Conservation (phyloP, 345 rosid genomes). For the Gossypium anomalum region DNA sequence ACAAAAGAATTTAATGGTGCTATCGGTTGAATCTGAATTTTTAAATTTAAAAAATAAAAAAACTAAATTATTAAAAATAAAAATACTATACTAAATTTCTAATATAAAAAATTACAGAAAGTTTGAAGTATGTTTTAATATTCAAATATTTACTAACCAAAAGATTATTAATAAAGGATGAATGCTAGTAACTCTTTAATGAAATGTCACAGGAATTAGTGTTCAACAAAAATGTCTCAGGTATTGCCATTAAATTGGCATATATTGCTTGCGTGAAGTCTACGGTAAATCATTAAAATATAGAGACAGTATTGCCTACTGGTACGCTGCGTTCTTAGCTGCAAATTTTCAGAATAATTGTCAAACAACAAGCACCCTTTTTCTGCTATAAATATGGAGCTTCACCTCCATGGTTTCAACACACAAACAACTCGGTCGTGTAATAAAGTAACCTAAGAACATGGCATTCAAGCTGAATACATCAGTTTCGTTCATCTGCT, state of each 20-base stretch:
- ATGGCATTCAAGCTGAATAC: neutral
- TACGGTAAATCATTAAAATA: neutral
- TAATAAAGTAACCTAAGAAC: neutral
- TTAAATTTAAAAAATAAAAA: no score
- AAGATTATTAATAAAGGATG: no score
- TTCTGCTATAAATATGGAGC: neutral
- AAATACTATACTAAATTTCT: no score
- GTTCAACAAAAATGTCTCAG: neutral
- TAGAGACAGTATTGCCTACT: neutral
- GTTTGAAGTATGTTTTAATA: no score
- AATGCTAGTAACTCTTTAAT: no score
- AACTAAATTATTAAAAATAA: no score
- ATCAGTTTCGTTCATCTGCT: neutral
- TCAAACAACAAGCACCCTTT: neutral
- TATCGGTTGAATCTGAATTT: no score
- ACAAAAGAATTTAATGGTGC: no score
- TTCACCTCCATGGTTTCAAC: neutral
- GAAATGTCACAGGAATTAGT: neutral
- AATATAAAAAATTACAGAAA: no score
- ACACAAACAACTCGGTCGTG: neutral
- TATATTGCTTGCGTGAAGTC: neutral
- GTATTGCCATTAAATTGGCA: neutral
- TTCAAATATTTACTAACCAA: no score
- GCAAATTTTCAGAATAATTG: neutral
- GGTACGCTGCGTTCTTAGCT: neutral